Percentiles rank a stretch among this genome's conserved stretches.
These are phyloP conservation scores for Warburgia ugandensis DNA, from an alignment of 164 flowering plant species.

Conservation along the genomic window DNA sequence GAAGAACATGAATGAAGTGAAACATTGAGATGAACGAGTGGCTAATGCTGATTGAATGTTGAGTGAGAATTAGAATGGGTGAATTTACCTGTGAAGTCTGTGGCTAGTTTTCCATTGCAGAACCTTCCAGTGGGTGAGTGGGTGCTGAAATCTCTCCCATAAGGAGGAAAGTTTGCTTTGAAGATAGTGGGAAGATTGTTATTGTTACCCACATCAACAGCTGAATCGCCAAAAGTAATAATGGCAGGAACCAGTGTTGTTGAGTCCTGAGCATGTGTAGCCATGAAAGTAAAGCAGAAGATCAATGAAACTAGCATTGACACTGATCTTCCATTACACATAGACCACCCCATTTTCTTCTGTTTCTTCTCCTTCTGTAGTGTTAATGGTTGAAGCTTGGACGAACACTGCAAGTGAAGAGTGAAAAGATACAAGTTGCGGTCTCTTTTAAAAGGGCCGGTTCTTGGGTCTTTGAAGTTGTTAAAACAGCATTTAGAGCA, in stretches of 20 bases:
- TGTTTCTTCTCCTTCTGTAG: too few relatives aligned
- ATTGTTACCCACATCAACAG: conserved; percentile 89
- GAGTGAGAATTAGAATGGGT: not conserved
- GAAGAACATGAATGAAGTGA: not conserved
- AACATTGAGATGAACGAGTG: too few relatives aligned
- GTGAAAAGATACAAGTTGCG: too few relatives aligned
- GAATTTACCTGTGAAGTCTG: conserved; percentile 73
- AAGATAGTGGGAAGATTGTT: conserved; percentile 64
- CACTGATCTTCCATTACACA: too few relatives aligned
- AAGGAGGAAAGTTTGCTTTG: conserved; percentile 89
- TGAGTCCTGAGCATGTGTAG: conserved; percentile 19
- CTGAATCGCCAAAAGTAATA: conserved; percentile 81
- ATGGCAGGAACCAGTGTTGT: conserved; percentile 67
- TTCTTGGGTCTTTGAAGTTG: too few relatives aligned
- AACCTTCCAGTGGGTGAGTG: conserved; percentile 83
- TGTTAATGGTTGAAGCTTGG: too few relatives aligned
- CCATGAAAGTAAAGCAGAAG: not conserved
- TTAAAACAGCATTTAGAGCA: too few relatives aligned
- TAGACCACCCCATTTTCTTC: too few relatives aligned
- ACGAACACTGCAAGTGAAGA: too few relatives aligned
- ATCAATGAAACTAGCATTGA: too few relatives aligned
- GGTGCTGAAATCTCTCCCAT: conserved; percentile 70
- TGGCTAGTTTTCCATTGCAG: conserved; percentile 92
- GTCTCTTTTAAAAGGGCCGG: too few relatives aligned
- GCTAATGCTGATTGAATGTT: not conserved